These are phyloP conservation scores for Pulveroboletus ravenelii DNA, from an alignment of 768 basidiomycete species.

Conservation along the genomic window DNA sequence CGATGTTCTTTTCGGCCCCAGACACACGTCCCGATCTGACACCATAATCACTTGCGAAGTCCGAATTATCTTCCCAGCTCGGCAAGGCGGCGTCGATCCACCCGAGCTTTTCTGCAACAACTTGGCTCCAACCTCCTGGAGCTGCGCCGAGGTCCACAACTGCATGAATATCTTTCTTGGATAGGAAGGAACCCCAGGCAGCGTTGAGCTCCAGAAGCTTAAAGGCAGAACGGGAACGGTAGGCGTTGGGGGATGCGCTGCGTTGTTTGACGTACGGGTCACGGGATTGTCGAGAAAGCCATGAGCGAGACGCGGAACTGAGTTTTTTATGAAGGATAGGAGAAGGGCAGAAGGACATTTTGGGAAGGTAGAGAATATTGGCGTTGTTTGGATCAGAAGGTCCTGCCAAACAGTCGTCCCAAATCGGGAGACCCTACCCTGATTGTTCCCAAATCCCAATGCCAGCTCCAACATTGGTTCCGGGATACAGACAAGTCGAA, in stretches of 20 bases:
- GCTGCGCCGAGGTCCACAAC: constrained; percentile 90
- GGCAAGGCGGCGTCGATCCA: constrained; percentile 30
- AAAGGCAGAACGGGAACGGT: constrained; percentile 86
- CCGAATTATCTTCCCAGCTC: neutral
- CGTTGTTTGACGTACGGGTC: constrained; percentile 71
- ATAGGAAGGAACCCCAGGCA: constrained; percentile 49
- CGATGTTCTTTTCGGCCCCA: neutral
- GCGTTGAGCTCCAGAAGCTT: constrained; percentile 81
- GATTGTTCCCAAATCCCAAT: constrained; percentile 2
- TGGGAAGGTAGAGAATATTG: neutral
- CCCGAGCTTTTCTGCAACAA: constrained; percentile 61
- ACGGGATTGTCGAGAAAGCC: constrained; percentile 64
- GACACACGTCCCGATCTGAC: neutral
- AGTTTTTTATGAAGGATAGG: constrained; percentile 27
- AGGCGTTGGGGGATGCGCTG: constrained; percentile 40
- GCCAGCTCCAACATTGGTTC: constrained; percentile 34
- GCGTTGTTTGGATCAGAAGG: constrained; percentile 28
- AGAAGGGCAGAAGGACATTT: constrained; percentile 36
- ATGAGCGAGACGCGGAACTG: constrained; percentile 45
- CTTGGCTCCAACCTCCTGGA: constrained; percentile 94
- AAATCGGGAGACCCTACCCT: no score
- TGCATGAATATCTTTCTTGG: constrained; percentile 46
- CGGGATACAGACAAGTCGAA: constrained; percentile 65
- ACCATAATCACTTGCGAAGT: neutral
- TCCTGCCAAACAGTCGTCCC: constrained; percentile 17